Percentiles rank a stretch among this genome's conserved stretches.
phyloP scores from a whole-genome alignment of 306 rosid genomes.

The Canavalia ensiformis region DNA sequence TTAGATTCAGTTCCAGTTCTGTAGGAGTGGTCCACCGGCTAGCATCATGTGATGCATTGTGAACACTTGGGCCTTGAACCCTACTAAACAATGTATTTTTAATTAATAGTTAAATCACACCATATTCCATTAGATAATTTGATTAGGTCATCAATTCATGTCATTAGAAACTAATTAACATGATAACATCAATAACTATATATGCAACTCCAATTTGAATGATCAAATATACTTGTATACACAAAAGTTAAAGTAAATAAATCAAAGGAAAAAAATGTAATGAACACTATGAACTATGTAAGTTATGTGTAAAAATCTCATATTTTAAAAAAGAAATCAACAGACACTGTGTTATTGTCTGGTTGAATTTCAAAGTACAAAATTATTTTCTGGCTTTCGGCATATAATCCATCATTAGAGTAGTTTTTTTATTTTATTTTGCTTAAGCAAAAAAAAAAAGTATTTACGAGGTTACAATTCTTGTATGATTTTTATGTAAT shows the following conservation, averaged over 20 bases:
- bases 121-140: neutral
- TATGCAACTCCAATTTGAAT: too few relatives aligned
- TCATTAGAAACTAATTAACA: neutral
- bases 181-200: too few relatives aligned
- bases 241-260: too few relatives aligned
- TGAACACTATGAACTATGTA: too few relatives aligned
- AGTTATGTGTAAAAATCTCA: too few relatives aligned
- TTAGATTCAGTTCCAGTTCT: neutral
- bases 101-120: neutral
- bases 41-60: slow-evolving; percentile 18
- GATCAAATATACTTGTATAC: too few relatives aligned
- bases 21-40: neutral
- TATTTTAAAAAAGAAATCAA: neutral
- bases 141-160: neutral
- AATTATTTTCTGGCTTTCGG: neutral
- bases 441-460: neutral
- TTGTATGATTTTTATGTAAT: neutral
- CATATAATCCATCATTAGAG: too few relatives aligned
- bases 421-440: too few relatives aligned
- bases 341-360: neutral
- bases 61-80: neutral
- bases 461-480: neutral
- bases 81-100: neutral
- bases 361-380: neutral
- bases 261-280: too few relatives aligned